Percentiles rank a stretch among this genome's conserved stretches.
phyloP scores from a whole-genome alignment of 1,139 yeast species.

The Sugiyamaella pinicola region DNA sequence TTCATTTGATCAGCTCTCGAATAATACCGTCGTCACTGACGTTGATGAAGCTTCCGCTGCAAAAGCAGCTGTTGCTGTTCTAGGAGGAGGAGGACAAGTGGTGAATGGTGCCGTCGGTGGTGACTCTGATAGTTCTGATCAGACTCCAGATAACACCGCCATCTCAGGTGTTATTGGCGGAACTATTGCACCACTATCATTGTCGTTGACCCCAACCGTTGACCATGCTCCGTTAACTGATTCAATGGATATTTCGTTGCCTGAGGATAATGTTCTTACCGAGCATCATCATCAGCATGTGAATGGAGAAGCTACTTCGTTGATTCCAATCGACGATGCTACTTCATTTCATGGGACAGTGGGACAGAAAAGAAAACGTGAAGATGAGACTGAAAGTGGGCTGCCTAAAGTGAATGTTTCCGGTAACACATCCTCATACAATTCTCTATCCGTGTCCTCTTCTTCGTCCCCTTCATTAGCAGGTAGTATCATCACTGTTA shows the following conservation, averaged over 20 bases:
- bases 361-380: conserved; percentile 23
- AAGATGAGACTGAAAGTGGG: conserved; percentile 7
- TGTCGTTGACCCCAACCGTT: conserved; percentile 15
- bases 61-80: conserved; percentile 1
- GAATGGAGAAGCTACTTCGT: conserved; percentile 1
- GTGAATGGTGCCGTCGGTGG: neutral
- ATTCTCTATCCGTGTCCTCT: conserved; percentile 3
- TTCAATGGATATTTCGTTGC: conserved; percentile 13
- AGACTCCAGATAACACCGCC: neutral
- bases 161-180: neutral
- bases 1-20: conserved; percentile 5
- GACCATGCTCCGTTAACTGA: conserved; percentile 3
- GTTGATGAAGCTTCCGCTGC: conserved; percentile 13
- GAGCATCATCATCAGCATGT: neutral
- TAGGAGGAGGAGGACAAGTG: neutral
- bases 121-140: neutral
- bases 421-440: neutral
- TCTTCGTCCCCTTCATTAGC: conserved; percentile 11
- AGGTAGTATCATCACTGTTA: neutral
- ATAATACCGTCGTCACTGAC: conserved; percentile 5
- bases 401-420: neutral
- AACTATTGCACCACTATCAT: conserved; percentile 13
- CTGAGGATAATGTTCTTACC: neutral
- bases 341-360: conserved; percentile 4
- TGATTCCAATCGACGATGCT: conserved; percentile 16